phyloP scores from a whole-genome alignment of 176 grass and related monocot genomes.

The Cenchrus americanus region DNA sequence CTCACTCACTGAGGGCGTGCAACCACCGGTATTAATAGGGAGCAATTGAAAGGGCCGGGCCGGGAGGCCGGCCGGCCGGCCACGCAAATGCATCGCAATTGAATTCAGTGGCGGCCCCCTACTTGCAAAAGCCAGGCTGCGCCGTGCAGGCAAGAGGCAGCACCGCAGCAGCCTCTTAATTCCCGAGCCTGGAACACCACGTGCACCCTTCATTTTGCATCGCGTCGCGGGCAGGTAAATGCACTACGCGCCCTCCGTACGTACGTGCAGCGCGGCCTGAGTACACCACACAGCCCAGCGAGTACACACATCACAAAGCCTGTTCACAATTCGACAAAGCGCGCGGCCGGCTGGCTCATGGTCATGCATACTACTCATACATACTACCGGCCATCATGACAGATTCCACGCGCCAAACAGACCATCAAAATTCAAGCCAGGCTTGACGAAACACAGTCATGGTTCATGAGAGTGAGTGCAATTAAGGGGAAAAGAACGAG shows the following conservation, averaged over 20 bases:
- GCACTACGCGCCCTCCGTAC: too few relatives aligned
- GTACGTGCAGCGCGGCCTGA: neutral
- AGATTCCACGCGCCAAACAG: slow-evolving; percentile 11
- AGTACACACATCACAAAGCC: slow-evolving; percentile 12
- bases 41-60: neutral
- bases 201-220: neutral
- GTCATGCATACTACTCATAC: too few relatives aligned
- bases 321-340: too few relatives aligned
- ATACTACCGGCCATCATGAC: slow-evolving; percentile 1
- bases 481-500: neutral
- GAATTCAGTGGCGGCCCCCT: slow-evolving; percentile 34
- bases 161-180: slow-evolving; percentile 33
- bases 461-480: neutral
- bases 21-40: slow-evolving; percentile 25
- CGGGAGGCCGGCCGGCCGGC: neutral
- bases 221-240: slow-evolving; percentile 1
- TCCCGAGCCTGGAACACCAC: slow-evolving; percentile 10
- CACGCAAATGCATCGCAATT: too few relatives aligned
- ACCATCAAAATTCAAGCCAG: neutral
- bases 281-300: neutral
- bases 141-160: slow-evolving; percentile 11
- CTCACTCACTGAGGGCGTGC: neutral
- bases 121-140: slow-evolving; percentile 31
- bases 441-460: too few relatives aligned
- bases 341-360: too few relatives aligned